Base-by-base conservation (phyloP, 129 eudicot species). In the Chrysanthemum makinoi region DNA sequence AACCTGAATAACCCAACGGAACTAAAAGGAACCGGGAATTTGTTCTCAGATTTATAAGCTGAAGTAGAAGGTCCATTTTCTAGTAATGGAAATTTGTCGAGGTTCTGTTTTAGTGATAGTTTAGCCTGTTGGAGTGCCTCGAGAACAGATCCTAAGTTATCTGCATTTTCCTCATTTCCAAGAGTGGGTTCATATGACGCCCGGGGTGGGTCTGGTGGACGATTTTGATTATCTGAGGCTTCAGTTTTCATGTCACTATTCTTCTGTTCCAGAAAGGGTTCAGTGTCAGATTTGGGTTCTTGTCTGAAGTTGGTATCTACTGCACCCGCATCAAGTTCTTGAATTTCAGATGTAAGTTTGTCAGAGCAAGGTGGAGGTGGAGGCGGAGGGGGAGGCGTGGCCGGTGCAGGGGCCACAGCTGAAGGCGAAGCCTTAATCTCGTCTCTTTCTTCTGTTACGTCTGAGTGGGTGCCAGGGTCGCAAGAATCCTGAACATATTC, bases 381-480 rank as follows among this genome's bases (percentile, higher is more conserved):
- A 61, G 70, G 81, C 6, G 46, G 46, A 39, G 46, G 46, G 9
- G 46, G 9, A 6, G 46, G 46, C 9, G 46, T 6, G 46, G 46
- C 46, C 2, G 10, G 46, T 39, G 46, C 46, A 7, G 83, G 64
- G 53, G 76, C 82, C 17, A 83, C 65, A 56, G 79, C 70, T 70
- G 82, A 65, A 56, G 78, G 80, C 18, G 86, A 70, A 60, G 75
- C 62, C 72, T 82, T 82, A 16, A 65, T 75, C 69, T 87, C 97
- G 51, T 85, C 89, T 73, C 82, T 68, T 72, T 89, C 98, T 68
- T 89, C 96, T 49, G 95, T 94, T 62, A 87, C 88, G 62, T 94
- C 96, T 54, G 98, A 94, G 73, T 87, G 88, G 79, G 80, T 89
- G 67, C 95, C 98, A 17, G 81, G 95, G 82, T 94, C 98, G 69